Base-by-base conservation (phyloP, 129 eudicot species). In the Pulicaria dysenterica region DNA sequence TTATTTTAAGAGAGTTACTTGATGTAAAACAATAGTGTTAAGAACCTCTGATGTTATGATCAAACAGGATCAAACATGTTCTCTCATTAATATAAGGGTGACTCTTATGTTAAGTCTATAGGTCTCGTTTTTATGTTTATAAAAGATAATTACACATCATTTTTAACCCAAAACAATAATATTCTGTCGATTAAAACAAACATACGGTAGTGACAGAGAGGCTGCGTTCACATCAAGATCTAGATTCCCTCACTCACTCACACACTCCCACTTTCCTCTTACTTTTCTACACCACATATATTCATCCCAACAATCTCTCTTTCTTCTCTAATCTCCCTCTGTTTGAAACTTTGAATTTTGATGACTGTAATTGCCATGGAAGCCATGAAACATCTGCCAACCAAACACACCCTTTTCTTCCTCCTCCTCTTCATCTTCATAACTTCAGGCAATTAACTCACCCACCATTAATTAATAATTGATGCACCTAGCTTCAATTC, bases 121-220 rank as follows among this genome's bases (percentile, higher is more conserved):
- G n/a, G n/a, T n/a, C n/a, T n/a, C n/a, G n/a, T n/a, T n/a, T n/a
- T n/a, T n/a, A n/a, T n/a, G n/a, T n/a, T n/a, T n/a, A n/a, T n/a
- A n/a, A n/a, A n/a, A n/a, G n/a, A n/a, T n/a, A n/a, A n/a, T n/a
- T n/a, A n/a, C n/a, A n/a, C n/a, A n/a, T n/a, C n/a, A n/a, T n/a
- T n/a, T n/a, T n/a, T n/a, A n/a, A n/a, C n/a, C n/a, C n/a, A 24
- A 24, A 24, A 24, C 31, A 24, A 24, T 24, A 24, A 24, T 24
- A 24, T 2, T 24, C 31, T 24, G 31, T 24, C 31, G 2, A 24
- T 2, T 24, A 24, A 24, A 50, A 69, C 76, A 69, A 77, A 46
- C 68, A 67, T 57, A 77, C 66, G 65, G 37, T 45, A 75, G 62
- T 68, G 74, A 47, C 75, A 77, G 75, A 67, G 79, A 51, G 79